Evolutionary conservation across 148 eudicot species (phyloP).

Genomic region (Rhododendron williamsianum): DNA sequence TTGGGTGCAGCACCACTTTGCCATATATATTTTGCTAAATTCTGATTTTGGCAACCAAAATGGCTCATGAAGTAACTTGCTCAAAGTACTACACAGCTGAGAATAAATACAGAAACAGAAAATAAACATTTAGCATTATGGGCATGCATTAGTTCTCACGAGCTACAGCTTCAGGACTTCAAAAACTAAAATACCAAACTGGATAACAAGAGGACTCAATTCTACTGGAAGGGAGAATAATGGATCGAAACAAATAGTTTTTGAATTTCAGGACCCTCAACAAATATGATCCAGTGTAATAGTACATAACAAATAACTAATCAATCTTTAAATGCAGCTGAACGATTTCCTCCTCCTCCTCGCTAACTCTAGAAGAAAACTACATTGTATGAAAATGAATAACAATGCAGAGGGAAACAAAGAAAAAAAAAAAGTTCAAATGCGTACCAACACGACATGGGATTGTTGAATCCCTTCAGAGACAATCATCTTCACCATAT

Average conservation of each 20-base stretch:
- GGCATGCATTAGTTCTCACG: constrained; percentile 23
- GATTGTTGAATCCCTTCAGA: constrained; percentile 24
- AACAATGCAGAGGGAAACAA: constrained; percentile 26
- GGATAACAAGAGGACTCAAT: background rate
- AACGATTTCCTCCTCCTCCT: constrained; percentile 17
- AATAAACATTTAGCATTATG: constrained; percentile 6
- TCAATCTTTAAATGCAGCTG: constrained; percentile 3
- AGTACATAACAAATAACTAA: constrained; percentile 11
- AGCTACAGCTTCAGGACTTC: constrained; percentile 15
- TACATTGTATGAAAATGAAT: constrained; percentile 32
- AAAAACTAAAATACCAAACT: constrained; percentile 9
- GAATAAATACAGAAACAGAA: constrained; percentile 9
- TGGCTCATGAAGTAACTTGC: background rate
- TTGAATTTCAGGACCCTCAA: constrained; percentile 8
- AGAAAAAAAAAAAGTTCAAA: constrained; percentile 1
- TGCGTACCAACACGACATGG: constrained; percentile 21
- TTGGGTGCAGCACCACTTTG: background rate
- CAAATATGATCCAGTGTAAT: constrained; percentile 9
- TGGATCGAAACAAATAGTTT: constrained; percentile 4
- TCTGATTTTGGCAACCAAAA: background rate
- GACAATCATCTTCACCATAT: constrained; percentile 5
- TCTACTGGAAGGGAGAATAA: constrained; percentile 10
- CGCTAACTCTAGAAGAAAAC: constrained; percentile 26
- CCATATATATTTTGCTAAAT: background rate
- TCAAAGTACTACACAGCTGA: constrained; percentile 20